Base-by-base conservation (phyloP, 2,329 filamentous ascomycete species). In the Epichloe glyceriae region DNA sequence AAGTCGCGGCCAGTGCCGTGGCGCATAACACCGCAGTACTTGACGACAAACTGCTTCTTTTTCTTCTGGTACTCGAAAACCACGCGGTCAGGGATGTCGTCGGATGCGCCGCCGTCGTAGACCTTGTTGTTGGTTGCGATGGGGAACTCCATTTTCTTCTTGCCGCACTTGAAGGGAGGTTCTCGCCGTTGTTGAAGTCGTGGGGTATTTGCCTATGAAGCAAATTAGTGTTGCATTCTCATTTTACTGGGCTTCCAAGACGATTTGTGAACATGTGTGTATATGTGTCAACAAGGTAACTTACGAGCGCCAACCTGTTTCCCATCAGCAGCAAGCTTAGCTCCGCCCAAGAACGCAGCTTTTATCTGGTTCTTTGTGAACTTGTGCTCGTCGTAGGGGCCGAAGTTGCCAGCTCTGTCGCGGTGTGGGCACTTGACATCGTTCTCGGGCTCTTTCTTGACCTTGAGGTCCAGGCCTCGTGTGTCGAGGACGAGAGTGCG, bases 1-100 rank as follows among this genome's bases (percentile, higher is more conserved):
- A 49, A 49, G 19, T 37, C 33, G 5, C 10, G 5, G 7, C 19
- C 14, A 11, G 3, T 2, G 2, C 48, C 48, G 30, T 45, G 41
- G n/a, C 48, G 48, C 42, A 50, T 40, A 6, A 46, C 48, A 5
- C 48, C 48, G 35, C 48, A 50, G 42, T 33, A 50, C 12, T 3
- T 11, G n/a, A 33, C 40, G 10, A 39, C 1, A 33, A 45, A 39
- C 0, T 43, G 8, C 0, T 8, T 33, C 20, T 34, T 45, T 20
- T 30, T 50, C 20, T 11, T 19, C 14, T 11, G 15, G 35, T 39
- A 50, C 20, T 39, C 33, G 15, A 45, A 50, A 15, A 50, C 48
- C 15, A 50, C 48, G 4, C 48, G 42, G 35, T 50, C 48, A 8
- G 41, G 48, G 15, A 50, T 40, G 8, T 45, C 8, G 5, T 17